Conservation (phyloP, 495 filamentous ascomycete genomes). For the Aspergillus incahuasiensis region DNA sequence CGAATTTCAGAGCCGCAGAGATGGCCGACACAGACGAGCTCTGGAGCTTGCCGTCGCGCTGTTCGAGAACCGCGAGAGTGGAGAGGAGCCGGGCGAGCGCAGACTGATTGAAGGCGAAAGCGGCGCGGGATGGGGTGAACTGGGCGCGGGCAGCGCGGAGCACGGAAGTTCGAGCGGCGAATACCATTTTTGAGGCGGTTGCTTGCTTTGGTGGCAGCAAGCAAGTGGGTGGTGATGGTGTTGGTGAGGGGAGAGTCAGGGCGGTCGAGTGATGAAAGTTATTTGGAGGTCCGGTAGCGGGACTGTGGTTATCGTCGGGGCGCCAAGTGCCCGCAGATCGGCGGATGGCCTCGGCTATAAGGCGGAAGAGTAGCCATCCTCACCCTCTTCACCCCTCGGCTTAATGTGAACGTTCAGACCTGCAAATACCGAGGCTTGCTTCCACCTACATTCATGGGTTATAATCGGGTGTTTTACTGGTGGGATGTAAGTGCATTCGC, state of each 20-base stretch:
- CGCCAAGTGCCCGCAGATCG: constrained; percentile 32
- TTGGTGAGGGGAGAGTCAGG: not conserved
- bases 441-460: not conserved
- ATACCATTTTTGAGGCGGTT: constrained; percentile 32
- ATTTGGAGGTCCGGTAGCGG: constrained; percentile 31
- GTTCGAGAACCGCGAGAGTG: constrained; percentile 87
- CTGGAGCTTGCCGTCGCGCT: constrained; percentile 84
- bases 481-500: not conserved
- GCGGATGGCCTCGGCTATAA: constrained; percentile 41
- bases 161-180: constrained; percentile 39
- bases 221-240: not conserved
- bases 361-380: constrained; percentile 8
- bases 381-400: not conserved
- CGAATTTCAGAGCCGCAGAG: constrained; percentile 80
- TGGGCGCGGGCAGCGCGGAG: constrained; percentile 48
- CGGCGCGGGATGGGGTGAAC: constrained; percentile 22
- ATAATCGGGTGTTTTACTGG: not conserved
- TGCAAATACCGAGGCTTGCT: not conserved
- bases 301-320: constrained; percentile 19
- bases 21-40: constrained; percentile 78
- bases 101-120: constrained; percentile 30
- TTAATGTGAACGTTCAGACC: not conserved
- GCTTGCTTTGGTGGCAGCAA: not conserved
- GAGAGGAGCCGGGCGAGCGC: constrained; percentile 70
- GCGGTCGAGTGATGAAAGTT: constrained; percentile 9